These are phyloP conservation scores for Ceratopteris richardii DNA, from an alignment of 75 land plant species.

Conservation along the genomic window DNA sequence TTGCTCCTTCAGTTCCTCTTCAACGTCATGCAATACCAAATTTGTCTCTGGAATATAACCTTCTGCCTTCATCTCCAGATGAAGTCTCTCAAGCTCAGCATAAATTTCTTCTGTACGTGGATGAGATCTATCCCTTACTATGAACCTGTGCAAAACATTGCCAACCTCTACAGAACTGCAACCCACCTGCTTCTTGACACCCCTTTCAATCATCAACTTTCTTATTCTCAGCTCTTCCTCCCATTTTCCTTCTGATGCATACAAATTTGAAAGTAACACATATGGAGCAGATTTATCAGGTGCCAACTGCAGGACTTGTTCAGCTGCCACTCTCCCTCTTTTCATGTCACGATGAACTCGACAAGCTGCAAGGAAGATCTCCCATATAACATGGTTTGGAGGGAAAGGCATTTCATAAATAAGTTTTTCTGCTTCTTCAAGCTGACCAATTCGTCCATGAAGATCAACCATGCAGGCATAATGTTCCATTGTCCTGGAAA, in stretches of 20 bases:
- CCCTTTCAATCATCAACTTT: conserved; percentile 8
- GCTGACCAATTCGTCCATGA: conserved; percentile 7
- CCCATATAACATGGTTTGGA: background rate
- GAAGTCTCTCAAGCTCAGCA: background rate
- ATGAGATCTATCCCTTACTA: background rate
- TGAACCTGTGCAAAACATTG: background rate
- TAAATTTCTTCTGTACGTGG: background rate
- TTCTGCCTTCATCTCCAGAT: background rate
- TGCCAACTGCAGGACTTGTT: background rate
- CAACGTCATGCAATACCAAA: conserved; percentile 11
- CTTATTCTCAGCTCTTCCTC: conserved; percentile 8
- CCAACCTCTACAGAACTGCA: conserved; percentile 4
- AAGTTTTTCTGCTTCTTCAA: conserved; percentile 5
- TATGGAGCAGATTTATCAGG: background rate
- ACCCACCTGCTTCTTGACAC: conserved; percentile 3
- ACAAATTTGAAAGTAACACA: conserved; percentile 15
- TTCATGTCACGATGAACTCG: background rate
- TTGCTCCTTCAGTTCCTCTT: conserved; percentile 5
- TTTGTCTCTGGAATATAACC: conserved; percentile 4
- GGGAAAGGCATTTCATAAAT: background rate
- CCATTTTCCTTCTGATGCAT: conserved; percentile 19
- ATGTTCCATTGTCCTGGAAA: background rate
- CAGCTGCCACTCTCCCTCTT: background rate
- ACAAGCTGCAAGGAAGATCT: conserved; percentile 5
- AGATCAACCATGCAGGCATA: conserved; percentile 6